Conservation (phyloP, 345 rosid genomes). For the Viola odorata region DNA sequence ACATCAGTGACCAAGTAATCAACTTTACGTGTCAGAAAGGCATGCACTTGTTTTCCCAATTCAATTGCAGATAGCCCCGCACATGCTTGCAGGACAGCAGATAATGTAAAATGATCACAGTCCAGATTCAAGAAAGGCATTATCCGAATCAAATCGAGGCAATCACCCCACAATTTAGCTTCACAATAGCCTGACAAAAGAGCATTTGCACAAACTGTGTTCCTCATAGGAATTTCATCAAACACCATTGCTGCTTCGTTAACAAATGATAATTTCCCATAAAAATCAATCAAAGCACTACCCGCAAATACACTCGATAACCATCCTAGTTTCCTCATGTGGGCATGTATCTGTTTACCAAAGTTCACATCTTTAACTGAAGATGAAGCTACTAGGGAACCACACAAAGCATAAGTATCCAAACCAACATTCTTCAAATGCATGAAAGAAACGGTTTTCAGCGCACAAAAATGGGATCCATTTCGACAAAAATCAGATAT, state of each 20-base stretch:
- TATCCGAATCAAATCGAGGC: slow-evolving; percentile 31
- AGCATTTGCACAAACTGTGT: slow-evolving; percentile 53
- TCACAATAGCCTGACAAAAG: slow-evolving; percentile 41
- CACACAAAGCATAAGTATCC: slow-evolving; percentile 43
- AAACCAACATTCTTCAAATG: slow-evolving; percentile 31
- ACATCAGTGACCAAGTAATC: slow-evolving; percentile 31
- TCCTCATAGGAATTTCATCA: slow-evolving; percentile 50
- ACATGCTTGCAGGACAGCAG: slow-evolving; percentile 30
- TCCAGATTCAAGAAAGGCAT: slow-evolving; percentile 39
- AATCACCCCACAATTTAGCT: slow-evolving; percentile 35
- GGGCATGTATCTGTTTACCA: slow-evolving; percentile 41
- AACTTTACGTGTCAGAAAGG: slow-evolving; percentile 26
- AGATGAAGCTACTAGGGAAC: slow-evolving; percentile 39
- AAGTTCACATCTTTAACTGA: slow-evolving; percentile 22
- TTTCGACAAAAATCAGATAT: slow-evolving; percentile 34
- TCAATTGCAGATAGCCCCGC: slow-evolving; percentile 36
- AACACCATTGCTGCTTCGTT: slow-evolving; percentile 33
- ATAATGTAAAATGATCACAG: slow-evolving; percentile 42
- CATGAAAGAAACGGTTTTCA: slow-evolving; percentile 42
- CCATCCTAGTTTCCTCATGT: slow-evolving; percentile 37
- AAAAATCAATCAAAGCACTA: slow-evolving; percentile 43
- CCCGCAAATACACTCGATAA: slow-evolving; percentile 44
- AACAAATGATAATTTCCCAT: slow-evolving; percentile 29
- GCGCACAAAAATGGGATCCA: slow-evolving; percentile 32
- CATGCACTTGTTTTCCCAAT: slow-evolving; percentile 50